Conservation (phyloP, 495 filamentous ascomycete genomes). For the Penicillium atrosanguineum region DNA sequence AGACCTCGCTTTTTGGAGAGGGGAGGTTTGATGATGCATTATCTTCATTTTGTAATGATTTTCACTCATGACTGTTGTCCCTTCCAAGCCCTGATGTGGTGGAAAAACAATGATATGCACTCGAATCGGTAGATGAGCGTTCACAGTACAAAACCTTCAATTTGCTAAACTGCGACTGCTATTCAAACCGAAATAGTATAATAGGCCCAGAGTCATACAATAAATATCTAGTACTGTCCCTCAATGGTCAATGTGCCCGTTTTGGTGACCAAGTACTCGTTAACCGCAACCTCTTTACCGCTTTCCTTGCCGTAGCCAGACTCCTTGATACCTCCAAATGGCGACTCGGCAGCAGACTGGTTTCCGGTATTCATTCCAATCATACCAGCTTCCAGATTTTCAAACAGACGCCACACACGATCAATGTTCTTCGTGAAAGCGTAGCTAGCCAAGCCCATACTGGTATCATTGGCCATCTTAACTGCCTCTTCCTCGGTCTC, state of each 20-base stretch:
- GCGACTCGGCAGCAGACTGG: constrained; percentile 64
- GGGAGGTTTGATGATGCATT: neutral
- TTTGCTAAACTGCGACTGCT: neutral
- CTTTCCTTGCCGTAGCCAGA: constrained; percentile 75
- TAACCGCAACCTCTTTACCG: constrained; percentile 67
- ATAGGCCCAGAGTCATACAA: neutral
- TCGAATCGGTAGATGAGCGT: neutral
- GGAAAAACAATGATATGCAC: neutral
- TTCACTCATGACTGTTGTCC: neutral
- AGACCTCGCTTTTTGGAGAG: neutral
- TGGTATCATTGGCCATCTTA: constrained; percentile 59
- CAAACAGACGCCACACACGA: constrained; percentile 67
- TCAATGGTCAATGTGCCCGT: constrained; percentile 65
- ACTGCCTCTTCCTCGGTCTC: constrained; percentile 70
- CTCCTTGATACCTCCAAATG: constrained; percentile 77
- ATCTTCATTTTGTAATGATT: constrained; percentile 3
- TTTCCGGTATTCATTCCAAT: constrained; percentile 70
- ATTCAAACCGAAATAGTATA: neutral
- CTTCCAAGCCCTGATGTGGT: neutral
- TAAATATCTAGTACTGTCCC: constrained; percentile 46
- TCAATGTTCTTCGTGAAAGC: constrained; percentile 75
- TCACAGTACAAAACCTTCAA: neutral
- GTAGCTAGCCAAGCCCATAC: constrained; percentile 69
- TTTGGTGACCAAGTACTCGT: constrained; percentile 71
- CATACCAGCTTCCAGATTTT: constrained; percentile 76